Base-by-base conservation (phyloP, 148 eudicot species). In the Chenopodium berlandieri region DNA sequence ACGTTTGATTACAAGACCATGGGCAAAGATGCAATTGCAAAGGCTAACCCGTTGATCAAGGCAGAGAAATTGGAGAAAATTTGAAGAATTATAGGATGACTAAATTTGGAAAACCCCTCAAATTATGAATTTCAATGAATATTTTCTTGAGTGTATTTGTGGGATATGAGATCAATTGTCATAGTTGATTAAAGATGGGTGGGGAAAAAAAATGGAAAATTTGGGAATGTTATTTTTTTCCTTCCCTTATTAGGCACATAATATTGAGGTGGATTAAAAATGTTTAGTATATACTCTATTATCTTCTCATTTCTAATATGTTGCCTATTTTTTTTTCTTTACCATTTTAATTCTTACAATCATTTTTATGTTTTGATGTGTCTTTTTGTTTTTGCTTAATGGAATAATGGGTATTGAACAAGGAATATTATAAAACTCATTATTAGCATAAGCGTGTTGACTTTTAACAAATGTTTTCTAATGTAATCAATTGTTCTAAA, bases 11-110 rank as follows among this genome's bases (percentile, higher is more conserved):
- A 86, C 82, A 92, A 88, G 86, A 76, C 83, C 44, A 71, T 71
- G 8, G 93, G 95, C 19, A 86, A 87, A 31, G 91, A 89, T 46
- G 90, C 88, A 14, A 92, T 92, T 25, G 95, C 93, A 0, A 92
- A 82, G 89, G 93, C 84, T 6, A 92, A 92, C 73, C 95, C 95
- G 0, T 50, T 92, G 83, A 83, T 90, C 50, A 90, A 85, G 83
- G 95, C 87, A 10, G 81, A 68, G 34, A 92, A 90, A 83, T 79
- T 90, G 83, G 85, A 83, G 27, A 91, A 82, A 88, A 87, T 91
- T 48, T 87, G 76, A 48, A 48, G 63, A n/a, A 52, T 27, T 27
- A 2, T 34, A 1, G 4, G 3, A 27, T 56, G 5, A 56, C 62
- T 25, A 30, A 67, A 67, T 67, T 30, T 67, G 71, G 16, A 17